These are phyloP conservation scores for Cladorrhinum samala DNA, from an alignment of 495 filamentous ascomycete genomes.

Conservation along the genomic window DNA sequence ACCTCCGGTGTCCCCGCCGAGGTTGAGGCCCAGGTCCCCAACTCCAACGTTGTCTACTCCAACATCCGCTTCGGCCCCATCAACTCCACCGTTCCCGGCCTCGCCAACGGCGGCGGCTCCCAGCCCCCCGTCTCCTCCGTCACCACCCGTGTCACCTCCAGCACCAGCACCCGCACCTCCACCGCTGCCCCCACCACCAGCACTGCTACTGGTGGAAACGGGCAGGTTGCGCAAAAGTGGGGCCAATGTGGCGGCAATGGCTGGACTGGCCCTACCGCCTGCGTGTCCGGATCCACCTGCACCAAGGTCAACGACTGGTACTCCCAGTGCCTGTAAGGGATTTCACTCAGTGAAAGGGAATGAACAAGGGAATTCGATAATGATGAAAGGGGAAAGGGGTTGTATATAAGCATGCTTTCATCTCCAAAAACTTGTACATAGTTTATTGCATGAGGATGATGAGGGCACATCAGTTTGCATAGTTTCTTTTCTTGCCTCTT, in stretches of 20 bases:
- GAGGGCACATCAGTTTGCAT: neutral
- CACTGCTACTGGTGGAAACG: constrained; percentile 1
- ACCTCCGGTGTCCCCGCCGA: constrained; percentile 54
- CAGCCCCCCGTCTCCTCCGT: constrained; percentile 11
- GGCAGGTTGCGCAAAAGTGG: constrained; percentile 19
- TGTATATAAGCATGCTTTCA: neutral
- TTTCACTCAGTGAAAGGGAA: neutral
- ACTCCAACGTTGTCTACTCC: constrained; percentile 50
- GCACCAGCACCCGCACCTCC: constrained; percentile 13
- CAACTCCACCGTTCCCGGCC: constrained; percentile 50
- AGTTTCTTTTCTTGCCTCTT: neutral
- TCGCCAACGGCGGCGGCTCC: constrained; percentile 11
- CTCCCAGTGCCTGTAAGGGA: constrained; percentile 36
- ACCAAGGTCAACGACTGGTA: constrained; percentile 30
- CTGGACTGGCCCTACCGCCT: constrained; percentile 37
- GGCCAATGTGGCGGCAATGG: constrained; percentile 45
- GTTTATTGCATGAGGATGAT: neutral
- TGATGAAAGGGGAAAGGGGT: neutral
- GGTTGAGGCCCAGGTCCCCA: constrained; percentile 49
- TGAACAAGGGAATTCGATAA: neutral
- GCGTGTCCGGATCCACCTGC: constrained; percentile 32
- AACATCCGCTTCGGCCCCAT: constrained; percentile 70
- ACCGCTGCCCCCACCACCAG: constrained; percentile 7
- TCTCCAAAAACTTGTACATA: neutral
- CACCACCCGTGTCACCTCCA: constrained; percentile 3